Evolutionary conservation across 192 early-diverging fungal genomes (phyloP).

Genomic region (Entophlyctis luteolus): DNA sequence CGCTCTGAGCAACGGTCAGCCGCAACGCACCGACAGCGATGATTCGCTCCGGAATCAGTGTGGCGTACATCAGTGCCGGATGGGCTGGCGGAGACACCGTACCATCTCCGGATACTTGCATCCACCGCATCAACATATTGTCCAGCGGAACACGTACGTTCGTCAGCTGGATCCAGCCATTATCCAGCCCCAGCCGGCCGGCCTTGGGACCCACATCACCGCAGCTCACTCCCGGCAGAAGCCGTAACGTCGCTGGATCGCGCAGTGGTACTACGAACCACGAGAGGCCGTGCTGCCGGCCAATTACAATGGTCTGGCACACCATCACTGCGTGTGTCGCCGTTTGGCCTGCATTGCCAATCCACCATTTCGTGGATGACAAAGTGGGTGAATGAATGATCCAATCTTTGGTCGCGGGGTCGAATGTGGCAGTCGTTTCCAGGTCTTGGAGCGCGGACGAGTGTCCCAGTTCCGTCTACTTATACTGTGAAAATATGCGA

Average conservation of each 20-base stretch:
- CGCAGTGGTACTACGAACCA: conserved; percentile 86
- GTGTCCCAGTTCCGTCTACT: conserved; percentile 83
- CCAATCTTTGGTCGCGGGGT: conserved; percentile 78
- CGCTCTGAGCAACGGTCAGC: not conserved
- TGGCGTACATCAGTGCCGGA: conserved; percentile 57
- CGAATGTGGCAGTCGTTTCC: conserved; percentile 89
- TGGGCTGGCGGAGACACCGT: conserved; percentile 2
- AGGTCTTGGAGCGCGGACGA: conserved; percentile 47
- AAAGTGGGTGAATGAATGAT: conserved; percentile 57
- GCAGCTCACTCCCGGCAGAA: conserved; percentile 82
- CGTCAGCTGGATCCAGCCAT: conserved; percentile 91
- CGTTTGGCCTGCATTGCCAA: conserved; percentile 89
- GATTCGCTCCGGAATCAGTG: conserved; percentile 79
- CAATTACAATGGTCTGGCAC: conserved; percentile 78
- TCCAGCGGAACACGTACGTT: conserved; percentile 84
- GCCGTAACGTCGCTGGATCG: conserved; percentile 70
- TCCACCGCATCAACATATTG: conserved; percentile 89
- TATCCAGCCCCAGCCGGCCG: conserved; percentile 87
- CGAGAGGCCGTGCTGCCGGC: conserved; percentile 78
- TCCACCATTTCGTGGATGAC: conserved; percentile 91
- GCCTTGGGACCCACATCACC: conserved; percentile 94
- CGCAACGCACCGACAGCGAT: conserved; percentile 31
- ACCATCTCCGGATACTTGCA: conserved; percentile 56
- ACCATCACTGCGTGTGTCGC: conserved; percentile 78
- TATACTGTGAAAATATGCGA: no score